These are phyloP conservation scores for Sesbania bispinosa DNA, from an alignment of 306 rosid genomes.

Conservation along the genomic window DNA sequence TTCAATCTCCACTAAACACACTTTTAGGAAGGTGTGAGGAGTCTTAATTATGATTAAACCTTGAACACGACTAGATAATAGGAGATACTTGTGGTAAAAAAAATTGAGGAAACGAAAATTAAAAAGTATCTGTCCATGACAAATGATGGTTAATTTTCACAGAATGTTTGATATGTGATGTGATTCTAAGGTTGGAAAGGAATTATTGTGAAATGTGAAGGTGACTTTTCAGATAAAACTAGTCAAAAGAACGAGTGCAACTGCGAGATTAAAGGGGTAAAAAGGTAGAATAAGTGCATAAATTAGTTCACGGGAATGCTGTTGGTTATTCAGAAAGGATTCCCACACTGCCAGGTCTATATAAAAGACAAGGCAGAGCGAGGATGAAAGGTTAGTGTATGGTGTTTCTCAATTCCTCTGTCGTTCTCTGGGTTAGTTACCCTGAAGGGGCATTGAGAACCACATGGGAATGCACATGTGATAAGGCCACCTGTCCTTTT, in stretches of 20 bases:
- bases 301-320: conserved; percentile 52
- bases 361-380: conserved; percentile 37
- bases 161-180: background rate
- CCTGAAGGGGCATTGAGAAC: conserved; percentile 13
- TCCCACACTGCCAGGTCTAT: background rate
- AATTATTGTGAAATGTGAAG: background rate
- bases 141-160: background rate
- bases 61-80: too few species aligned
- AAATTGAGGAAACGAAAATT: too few species aligned
- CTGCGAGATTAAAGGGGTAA: background rate
- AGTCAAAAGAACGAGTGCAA: background rate
- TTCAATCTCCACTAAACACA: too few species aligned
- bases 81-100: too few species aligned
- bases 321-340: conserved; percentile 12
- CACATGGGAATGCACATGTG: conserved; percentile 63
- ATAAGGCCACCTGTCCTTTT: conserved; percentile 29
- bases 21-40: too few species aligned
- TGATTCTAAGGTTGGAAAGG: conserved; percentile 2
- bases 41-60: too few species aligned
- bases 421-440: conserved; percentile 18
- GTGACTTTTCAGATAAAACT: background rate
- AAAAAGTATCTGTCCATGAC: background rate
- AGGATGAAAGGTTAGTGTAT: conserved; percentile 29
- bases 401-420: conserved; percentile 27
- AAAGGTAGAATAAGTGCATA: background rate